Conservation (phyloP, 2,329 filamentous ascomycete genomes). For the Leptographium flavum region DNA sequence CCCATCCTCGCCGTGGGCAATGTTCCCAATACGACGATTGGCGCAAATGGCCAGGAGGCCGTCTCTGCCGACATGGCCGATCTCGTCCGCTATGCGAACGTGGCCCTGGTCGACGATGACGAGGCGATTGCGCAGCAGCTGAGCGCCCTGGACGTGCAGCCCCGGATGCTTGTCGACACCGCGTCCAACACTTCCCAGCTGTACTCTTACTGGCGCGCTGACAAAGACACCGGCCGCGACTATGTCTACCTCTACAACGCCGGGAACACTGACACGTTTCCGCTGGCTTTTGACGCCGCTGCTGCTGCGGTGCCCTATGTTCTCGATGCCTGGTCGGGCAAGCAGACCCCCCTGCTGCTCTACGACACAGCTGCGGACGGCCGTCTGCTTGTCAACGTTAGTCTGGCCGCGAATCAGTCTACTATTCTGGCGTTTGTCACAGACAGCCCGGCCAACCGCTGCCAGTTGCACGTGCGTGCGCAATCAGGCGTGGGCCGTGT, state of each 20-base stretch:
- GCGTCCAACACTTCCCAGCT: constrained; percentile 15
- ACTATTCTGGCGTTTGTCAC: constrained; percentile 6
- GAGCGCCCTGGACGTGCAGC: background rate
- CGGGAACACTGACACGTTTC: constrained; percentile 5
- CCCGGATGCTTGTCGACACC: background rate
- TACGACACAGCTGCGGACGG: constrained; percentile 1
- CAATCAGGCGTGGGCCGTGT: background rate
- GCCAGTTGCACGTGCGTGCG: background rate
- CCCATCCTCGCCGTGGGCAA: constrained; percentile 12
- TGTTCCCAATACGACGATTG: constrained; percentile 5
- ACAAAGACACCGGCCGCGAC: constrained; percentile 13
- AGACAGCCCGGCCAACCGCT: background rate
- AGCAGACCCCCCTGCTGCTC: constrained; percentile 15
- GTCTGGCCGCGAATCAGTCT: constrained; percentile 3
- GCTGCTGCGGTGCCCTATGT: constrained; percentile 1
- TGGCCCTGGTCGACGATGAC: background rate
- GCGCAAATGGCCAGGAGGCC: constrained; percentile 21
- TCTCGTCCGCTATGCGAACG: constrained; percentile 3
- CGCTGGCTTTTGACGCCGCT: constrained; percentile 10
- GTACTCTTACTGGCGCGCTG: constrained; percentile 22
- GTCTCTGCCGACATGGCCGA: constrained; percentile 8
- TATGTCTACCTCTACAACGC: constrained; percentile 26
- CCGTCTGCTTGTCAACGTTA: constrained; percentile 2
- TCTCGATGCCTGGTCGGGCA: constrained; percentile 28
- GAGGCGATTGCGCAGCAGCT: background rate